A percentile compares a stretch with the other conserved stretches of the same genome.
Evolutionary conservation across 1,284 basidiomycete species (phyloP).

Genomic region (Ceratobasidium sp.): DNA sequence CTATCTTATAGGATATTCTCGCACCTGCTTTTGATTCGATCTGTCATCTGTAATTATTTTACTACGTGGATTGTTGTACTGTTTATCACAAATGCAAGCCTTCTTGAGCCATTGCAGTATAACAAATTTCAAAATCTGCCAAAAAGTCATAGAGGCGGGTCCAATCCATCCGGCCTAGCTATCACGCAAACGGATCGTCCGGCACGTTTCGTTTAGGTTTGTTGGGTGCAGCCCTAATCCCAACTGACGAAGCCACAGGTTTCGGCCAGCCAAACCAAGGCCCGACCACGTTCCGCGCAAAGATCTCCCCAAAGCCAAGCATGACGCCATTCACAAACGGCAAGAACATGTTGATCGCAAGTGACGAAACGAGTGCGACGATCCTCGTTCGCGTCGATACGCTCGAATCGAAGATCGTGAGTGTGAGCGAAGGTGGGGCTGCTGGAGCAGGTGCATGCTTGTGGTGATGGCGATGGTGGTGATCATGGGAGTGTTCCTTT

Average conservation of each 20-base stretch:
- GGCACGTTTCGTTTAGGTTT: neutral
- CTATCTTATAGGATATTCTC: neutral
- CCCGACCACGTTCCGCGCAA: conserved; percentile 86
- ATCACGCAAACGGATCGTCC: conserved; percentile 13
- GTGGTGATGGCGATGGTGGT: conserved; percentile 42
- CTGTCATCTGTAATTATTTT: conserved; percentile 24
- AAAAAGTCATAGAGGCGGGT: no score
- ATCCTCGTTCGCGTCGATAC: conserved; percentile 72
- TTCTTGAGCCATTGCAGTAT: conserved; percentile 12
- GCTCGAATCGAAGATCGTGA: conserved; percentile 79
- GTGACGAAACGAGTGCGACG: conserved; percentile 78
- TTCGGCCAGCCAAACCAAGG: conserved; percentile 62
- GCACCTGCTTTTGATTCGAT: conserved; percentile 8
- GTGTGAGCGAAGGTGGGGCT: conserved; percentile 66
- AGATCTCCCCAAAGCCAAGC: conserved; percentile 98
- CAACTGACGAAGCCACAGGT: conserved; percentile 34
- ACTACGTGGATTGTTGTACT: conserved; percentile 33
- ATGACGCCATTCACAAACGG: conserved; percentile 98
- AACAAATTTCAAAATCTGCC: neutral
- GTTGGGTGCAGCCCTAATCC: conserved; percentile 14
- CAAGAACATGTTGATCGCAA: conserved; percentile 91
- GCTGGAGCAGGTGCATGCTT: conserved; percentile 48
- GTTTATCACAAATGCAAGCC: conserved; percentile 26
- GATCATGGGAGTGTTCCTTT: conserved; percentile 46
- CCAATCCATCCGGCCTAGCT: neutral